A percentile compares a stretch with the other conserved stretches of the same genome.
These are phyloP conservation scores for Cucurbita pepo DNA, from an alignment of 306 rosid species.

Conservation along the genomic window DNA sequence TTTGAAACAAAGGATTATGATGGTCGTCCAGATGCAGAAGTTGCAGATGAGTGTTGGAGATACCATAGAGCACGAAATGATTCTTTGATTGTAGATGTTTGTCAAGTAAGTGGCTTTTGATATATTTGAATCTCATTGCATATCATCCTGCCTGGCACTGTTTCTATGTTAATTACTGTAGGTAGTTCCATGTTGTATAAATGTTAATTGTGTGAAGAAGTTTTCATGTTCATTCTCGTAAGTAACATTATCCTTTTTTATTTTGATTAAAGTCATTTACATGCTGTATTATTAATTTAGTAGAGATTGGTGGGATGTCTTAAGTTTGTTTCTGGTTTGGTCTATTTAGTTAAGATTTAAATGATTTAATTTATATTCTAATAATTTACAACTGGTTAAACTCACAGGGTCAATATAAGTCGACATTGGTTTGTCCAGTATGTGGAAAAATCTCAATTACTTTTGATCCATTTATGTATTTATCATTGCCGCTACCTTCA, in stretches of 20 bases:
- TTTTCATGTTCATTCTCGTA: not conserved
- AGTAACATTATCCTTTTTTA: not conserved
- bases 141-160: not conserved
- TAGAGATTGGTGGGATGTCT: not conserved
- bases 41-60: slow-evolving; percentile 91
- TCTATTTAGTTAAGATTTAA: not conserved
- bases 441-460: slow-evolving; percentile 91
- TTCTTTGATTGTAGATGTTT: slow-evolving; percentile 94
- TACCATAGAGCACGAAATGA: slow-evolving; percentile 94
- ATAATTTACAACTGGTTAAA: slow-evolving; percentile 4
- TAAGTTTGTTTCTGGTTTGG: not conserved
- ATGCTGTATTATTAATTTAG: not conserved
- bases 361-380: not conserved
- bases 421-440: slow-evolving; percentile 86
- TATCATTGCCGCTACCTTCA: slow-evolving; percentile 91
- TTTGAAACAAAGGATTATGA: slow-evolving; percentile 93
- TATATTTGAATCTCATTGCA: slow-evolving; percentile 1
- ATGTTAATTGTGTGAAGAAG: not conserved
- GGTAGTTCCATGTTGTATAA: not conserved
- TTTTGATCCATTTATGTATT: slow-evolving; percentile 96
- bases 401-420: slow-evolving; percentile 94
- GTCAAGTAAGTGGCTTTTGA: slow-evolving; percentile 56
- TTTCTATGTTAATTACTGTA: not conserved
- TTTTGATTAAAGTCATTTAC: not conserved
- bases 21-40: slow-evolving; percentile 82